Evolutionary conservation across 805 yeast genomes (phyloP).

Genomic region (Cyberlindnera mrakii): DNA sequence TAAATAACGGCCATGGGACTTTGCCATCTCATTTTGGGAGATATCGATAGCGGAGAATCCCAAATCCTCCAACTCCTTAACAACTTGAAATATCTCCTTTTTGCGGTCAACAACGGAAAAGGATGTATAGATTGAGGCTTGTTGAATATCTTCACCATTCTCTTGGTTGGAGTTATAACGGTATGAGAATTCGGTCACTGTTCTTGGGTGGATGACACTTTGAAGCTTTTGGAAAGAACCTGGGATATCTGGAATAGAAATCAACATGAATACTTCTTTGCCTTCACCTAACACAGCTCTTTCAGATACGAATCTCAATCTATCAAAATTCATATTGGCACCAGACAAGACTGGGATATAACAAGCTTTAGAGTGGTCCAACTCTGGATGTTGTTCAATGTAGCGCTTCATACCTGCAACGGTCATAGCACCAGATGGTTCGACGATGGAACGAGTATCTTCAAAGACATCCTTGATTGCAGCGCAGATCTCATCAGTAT

Average conservation of each 20-base stretch:
- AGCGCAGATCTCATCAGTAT: constrained; percentile 93
- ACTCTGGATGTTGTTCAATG: constrained; percentile 58
- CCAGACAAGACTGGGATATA: constrained; percentile 89
- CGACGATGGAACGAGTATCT: constrained; percentile 89
- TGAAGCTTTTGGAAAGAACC: constrained; percentile 84
- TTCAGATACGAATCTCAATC: constrained; percentile 92
- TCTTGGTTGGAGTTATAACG: constrained; percentile 50
- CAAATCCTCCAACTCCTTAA: constrained; percentile 47
- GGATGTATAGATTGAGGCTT: constrained; percentile 82
- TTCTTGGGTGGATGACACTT: constrained; percentile 74
- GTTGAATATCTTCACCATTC: constrained; percentile 18
- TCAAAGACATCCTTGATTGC: constrained; percentile 96
- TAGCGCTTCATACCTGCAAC: constrained; percentile 94
- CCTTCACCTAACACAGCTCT: constrained; percentile 99
- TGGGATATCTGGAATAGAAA: constrained; percentile 87
- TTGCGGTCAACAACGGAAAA: constrained; percentile 76
- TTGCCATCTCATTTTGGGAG: constrained; percentile 90
- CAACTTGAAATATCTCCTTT: constrained; percentile 63
- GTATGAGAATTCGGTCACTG: constrained; percentile 92
- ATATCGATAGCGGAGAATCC: constrained; percentile 80
- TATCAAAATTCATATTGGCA: constrained; percentile 97
- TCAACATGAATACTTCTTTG: constrained; percentile 85
- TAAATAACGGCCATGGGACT: constrained; percentile 90
- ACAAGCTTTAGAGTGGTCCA: constrained; percentile 61
- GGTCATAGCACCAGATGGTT: constrained; percentile 95